These are phyloP conservation scores for Pythium phragmiticola DNA, from an alignment of 352 stramenopile genomes.

Conservation along the genomic window DNA sequence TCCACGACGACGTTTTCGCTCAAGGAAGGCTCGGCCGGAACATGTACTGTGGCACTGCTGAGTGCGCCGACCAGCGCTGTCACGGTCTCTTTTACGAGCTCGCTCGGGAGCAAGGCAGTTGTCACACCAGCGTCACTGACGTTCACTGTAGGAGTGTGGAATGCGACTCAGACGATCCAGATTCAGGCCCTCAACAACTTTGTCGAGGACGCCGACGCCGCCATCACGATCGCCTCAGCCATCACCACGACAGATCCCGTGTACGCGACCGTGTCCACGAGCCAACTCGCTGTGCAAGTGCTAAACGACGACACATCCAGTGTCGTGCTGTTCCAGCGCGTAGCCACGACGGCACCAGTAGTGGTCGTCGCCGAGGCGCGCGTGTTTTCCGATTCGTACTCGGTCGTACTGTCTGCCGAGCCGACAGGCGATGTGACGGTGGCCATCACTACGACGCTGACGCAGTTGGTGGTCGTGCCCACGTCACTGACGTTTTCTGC, in stretches of 20 bases:
- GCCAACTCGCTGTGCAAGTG: constrained; percentile 37
- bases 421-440: constrained; percentile 41
- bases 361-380: constrained; percentile 50
- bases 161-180: constrained; percentile 30
- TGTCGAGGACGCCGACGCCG: constrained; percentile 41
- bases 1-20: constrained; percentile 42
- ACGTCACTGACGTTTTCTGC: constrained; percentile 37
- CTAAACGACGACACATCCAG: constrained; percentile 53
- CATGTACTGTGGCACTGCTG: constrained; percentile 36
- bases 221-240: constrained; percentile 25
- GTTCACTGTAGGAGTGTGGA: constrained; percentile 42
- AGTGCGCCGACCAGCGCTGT: constrained; percentile 38
- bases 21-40: constrained; percentile 32
- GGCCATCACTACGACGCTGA: constrained; percentile 31
- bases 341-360: constrained; percentile 32
- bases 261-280: constrained; percentile 31
- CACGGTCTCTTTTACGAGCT: constrained; percentile 38
- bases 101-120: constrained; percentile 31
- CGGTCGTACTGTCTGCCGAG: constrained; percentile 45
- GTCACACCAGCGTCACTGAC: constrained; percentile 23
- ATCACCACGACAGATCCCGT: constrained; percentile 37
- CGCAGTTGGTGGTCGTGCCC: constrained; percentile 42
- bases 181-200: constrained; percentile 51
- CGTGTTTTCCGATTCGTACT: constrained; percentile 49
- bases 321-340: constrained; percentile 43